Evolutionary conservation across 768 basidiomycete genomes (phyloP).

Genomic region (Lactarius deliciosus): DNA sequence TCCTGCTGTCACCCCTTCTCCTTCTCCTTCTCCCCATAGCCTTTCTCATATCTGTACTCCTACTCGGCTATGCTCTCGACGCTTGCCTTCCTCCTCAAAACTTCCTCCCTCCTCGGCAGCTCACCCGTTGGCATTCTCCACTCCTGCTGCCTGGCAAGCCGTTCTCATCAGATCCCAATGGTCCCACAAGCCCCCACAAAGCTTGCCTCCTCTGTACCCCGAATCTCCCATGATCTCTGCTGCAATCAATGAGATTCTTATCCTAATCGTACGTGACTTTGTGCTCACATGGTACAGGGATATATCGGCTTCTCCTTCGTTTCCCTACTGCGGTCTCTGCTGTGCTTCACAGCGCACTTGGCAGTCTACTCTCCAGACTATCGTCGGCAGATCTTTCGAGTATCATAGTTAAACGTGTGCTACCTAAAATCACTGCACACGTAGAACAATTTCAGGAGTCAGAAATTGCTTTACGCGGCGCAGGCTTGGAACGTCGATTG

Average conservation of each 20-base stretch:
- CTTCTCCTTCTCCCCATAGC: conserved; percentile 49
- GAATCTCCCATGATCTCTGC: conserved; percentile 63
- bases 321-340: conserved; percentile 83
- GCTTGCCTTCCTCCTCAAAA: conserved; percentile 36
- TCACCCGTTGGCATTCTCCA: conserved; percentile 80
- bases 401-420: conserved; percentile 75
- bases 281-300: conserved; percentile 86
- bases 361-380: conserved; percentile 56
- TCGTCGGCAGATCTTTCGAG: conserved; percentile 67
- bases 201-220: conserved; percentile 65
- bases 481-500: conserved; percentile 74
- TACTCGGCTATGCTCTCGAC: conserved; percentile 61
- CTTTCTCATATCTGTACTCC: conserved; percentile 44
- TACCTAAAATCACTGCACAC: conserved; percentile 88
- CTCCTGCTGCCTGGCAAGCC: conserved; percentile 93
- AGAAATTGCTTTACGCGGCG: conserved; percentile 81
- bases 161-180: conserved; percentile 87
- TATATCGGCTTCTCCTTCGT: conserved; percentile 83
- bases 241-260: conserved; percentile 76
- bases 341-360: conserved; percentile 65
- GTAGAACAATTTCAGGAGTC: conserved; percentile 89
- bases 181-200: conserved; percentile 70
- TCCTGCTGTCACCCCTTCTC: conserved; percentile 64
- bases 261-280: conserved; percentile 84
- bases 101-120: conserved; percentile 56